phyloP scores from a whole-genome alignment of 192 early-diverging fungal species.

The Rhizophagus sp. region DNA sequence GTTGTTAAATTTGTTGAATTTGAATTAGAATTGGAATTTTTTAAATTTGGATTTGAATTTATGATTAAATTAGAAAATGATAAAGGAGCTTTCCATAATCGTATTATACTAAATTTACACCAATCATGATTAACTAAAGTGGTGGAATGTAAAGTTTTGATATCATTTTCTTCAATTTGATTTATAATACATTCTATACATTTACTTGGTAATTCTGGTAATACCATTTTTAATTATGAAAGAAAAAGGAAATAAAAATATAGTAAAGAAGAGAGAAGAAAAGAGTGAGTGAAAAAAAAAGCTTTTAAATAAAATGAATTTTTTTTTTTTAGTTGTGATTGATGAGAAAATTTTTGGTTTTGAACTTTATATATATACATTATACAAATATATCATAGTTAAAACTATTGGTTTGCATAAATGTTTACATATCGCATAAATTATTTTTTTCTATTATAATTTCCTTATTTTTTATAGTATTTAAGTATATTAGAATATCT shows the following conservation, averaged over 20 bases:
- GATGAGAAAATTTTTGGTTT: neutral
- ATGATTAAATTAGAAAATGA: neutral
- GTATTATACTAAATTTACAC: neutral
- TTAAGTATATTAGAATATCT: too few relatives aligned
- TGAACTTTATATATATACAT: neutral
- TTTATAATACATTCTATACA: constrained; percentile 2
- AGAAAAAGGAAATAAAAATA: too few relatives aligned
- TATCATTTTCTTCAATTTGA: neutral
- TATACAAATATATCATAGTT: neutral
- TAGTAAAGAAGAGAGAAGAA: too few relatives aligned
- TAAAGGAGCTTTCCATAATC: neutral
- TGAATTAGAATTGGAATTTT: neutral
- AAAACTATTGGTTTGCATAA: too few relatives aligned
- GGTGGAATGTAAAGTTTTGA: neutral
- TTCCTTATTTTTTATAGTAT: too few relatives aligned
- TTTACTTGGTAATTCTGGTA: neutral
- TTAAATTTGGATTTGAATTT: too few relatives aligned
- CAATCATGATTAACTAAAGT: neutral
- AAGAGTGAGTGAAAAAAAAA: too few relatives aligned
- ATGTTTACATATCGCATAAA: too few relatives aligned
- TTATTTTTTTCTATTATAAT: too few relatives aligned
- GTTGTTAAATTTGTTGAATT: neutral
- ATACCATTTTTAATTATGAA: neutral
- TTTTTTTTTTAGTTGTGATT: too few relatives aligned
- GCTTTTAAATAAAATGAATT: too few relatives aligned